These are phyloP conservation scores for Thalassia testudinum DNA, from an alignment of 116 monocot genomes.

Conservation along the genomic window DNA sequence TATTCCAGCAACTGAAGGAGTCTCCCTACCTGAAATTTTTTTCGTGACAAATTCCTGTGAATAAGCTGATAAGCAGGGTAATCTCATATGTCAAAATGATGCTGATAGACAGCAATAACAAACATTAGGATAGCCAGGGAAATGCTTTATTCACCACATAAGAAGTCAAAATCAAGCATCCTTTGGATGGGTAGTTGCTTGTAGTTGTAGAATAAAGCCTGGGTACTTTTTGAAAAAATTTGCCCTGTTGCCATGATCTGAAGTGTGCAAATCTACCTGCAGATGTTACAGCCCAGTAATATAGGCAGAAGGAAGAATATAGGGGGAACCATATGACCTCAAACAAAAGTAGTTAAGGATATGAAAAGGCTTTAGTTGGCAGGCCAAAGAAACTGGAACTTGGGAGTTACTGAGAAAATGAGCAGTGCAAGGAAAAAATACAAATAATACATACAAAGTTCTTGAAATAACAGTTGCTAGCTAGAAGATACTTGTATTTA, in stretches of 20 bases:
- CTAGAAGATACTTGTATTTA: no score
- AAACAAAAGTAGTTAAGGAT: no score
- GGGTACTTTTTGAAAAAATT: constrained; percentile 74
- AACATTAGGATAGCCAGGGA: neutral
- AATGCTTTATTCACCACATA: constrained; percentile 39
- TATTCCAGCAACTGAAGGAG: constrained; percentile 90
- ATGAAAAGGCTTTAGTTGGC: no score
- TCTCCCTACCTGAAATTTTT: constrained; percentile 46
- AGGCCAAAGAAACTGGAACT: no score
- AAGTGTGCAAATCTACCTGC: no score
- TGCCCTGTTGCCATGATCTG: constrained; percentile 71
- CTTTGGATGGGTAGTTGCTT: constrained; percentile 96
- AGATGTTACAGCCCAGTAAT: no score
- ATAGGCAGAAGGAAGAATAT: no score
- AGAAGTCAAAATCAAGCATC: constrained; percentile 97
- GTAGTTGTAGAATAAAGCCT: constrained; percentile 95
- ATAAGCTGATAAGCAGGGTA: neutral
- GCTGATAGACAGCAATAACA: neutral
- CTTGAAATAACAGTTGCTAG: no score
- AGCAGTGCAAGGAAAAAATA: no score
- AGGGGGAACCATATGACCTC: no score
- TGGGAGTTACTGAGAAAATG: no score
- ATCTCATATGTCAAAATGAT: neutral
- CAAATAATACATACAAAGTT: no score
- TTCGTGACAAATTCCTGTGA: neutral